These are phyloP conservation scores for Nitzschia palea DNA, from an alignment of 108 stramenopile species.

Conservation along the genomic window DNA sequence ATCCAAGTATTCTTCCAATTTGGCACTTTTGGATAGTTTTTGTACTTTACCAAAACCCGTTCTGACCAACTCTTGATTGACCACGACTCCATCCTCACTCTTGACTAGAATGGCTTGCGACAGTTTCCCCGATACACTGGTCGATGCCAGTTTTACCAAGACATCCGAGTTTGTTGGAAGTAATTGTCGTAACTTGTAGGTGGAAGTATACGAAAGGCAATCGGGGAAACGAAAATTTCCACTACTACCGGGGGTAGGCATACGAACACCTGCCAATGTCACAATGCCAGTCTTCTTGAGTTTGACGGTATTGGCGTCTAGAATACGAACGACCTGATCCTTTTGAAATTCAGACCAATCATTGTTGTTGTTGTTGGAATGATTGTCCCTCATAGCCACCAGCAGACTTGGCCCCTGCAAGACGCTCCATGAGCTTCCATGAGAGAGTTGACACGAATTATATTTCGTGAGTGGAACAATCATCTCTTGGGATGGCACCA, in stretches of 20 bases:
- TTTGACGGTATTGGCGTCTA: constrained; percentile 52
- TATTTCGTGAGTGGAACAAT: too few species aligned
- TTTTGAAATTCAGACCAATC: constrained; percentile 1
- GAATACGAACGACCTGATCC: constrained; percentile 52
- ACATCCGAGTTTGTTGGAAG: constrained; percentile 29
- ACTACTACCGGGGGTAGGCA: constrained; percentile 20
- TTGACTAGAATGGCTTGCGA: constrained; percentile 11
- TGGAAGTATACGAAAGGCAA: constrained; percentile 37
- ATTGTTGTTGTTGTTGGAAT: too few species aligned
- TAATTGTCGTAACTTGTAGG: constrained; percentile 51
- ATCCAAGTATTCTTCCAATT: constrained; percentile 15
- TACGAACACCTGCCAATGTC: constrained; percentile 39
- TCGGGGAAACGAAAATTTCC: constrained; percentile 42
- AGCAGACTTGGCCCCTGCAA: too few species aligned
- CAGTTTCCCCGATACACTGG: not conserved
- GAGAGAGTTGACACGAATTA: too few species aligned
- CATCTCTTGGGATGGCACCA: too few species aligned
- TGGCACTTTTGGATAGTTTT: not conserved
- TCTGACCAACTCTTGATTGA: constrained; percentile 50
- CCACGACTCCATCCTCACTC: constrained; percentile 23
- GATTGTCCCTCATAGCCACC: too few species aligned
- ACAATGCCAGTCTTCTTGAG: constrained; percentile 47
- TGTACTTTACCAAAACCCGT: constrained; percentile 40
- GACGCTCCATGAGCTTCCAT: too few species aligned
- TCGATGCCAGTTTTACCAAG: constrained; percentile 7